Conservation (phyloP, 2,329 filamentous ascomycete species). For the Metarhizium anisopliae region DNA sequence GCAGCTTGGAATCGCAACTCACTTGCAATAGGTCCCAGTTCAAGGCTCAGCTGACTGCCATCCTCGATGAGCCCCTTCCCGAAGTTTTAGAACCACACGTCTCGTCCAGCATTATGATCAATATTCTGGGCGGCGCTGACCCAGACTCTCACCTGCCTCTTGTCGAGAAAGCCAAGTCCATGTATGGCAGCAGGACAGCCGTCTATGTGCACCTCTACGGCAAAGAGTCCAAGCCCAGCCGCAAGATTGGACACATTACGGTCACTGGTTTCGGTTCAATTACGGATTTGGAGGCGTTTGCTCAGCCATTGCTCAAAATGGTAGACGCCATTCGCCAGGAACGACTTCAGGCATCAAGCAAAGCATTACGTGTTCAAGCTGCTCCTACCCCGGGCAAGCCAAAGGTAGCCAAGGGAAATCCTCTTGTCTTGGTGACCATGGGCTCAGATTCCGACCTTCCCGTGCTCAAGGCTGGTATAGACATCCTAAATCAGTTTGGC, state of each 20-base stretch:
- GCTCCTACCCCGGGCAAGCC: conserved; percentile 5
- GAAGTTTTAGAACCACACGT: conserved; percentile 48
- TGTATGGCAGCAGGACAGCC: conserved; percentile 36
- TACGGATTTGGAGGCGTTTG: conserved; percentile 48
- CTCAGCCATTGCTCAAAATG: conserved; percentile 59
- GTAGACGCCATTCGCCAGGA: conserved; percentile 52
- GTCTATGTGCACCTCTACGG: conserved; percentile 78
- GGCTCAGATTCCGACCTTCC: conserved; percentile 72
- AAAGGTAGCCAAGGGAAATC: conserved; percentile 19
- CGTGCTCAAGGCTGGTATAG: conserved; percentile 55
- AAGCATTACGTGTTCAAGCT: conserved; percentile 24
- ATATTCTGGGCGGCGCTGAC: conserved; percentile 64
- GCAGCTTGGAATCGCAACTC: neutral
- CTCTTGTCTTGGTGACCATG: conserved; percentile 72
- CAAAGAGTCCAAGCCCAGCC: conserved; percentile 75
- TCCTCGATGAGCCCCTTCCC: conserved; percentile 57
- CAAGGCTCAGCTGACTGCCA: conserved; percentile 78
- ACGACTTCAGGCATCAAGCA: conserved; percentile 33
- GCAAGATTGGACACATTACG: conserved; percentile 95
- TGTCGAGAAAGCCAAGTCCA: conserved; percentile 34
- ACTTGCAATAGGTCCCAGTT: conserved; percentile 57
- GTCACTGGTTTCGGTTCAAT: conserved; percentile 61
- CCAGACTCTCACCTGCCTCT: conserved; percentile 52
- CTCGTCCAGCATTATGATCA: conserved; percentile 65
- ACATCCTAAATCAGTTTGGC: conserved; percentile 58